These are phyloP conservation scores for Metschnikowia lochheadii DNA, from an alignment of 805 yeast genomes.

Conservation along the genomic window DNA sequence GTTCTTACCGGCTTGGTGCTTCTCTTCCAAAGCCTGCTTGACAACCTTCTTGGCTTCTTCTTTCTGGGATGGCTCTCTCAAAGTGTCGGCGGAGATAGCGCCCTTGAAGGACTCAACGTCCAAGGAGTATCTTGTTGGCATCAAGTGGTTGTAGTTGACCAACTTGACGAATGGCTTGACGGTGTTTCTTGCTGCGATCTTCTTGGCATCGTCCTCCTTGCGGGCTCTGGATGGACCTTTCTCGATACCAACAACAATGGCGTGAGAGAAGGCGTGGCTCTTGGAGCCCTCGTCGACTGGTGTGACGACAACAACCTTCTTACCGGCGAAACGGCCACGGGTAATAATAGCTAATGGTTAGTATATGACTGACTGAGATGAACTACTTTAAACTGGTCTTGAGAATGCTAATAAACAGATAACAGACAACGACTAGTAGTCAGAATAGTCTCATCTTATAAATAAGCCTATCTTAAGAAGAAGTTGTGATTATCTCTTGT, in stretches of 20 bases:
- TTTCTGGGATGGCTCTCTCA: conserved; percentile 96
- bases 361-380: conserved; percentile 6
- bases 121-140: conserved; percentile 99
- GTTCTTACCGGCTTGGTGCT: conserved; percentile 99
- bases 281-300: conserved; percentile 99
- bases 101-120: conserved; percentile 95
- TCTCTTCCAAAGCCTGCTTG: conserved; percentile 98
- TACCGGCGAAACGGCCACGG: conserved; percentile 99
- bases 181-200: conserved; percentile 94
- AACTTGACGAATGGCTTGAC: conserved; percentile 99
- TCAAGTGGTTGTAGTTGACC: conserved; percentile 98
- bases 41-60: conserved; percentile 98
- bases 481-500: too few species aligned
- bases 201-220: conserved; percentile 93
- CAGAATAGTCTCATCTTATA: too few species aligned
- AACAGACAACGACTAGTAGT: too few species aligned
- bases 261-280: conserved; percentile 98
- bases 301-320: conserved; percentile 98
- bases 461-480: too few species aligned
- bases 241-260: conserved; percentile 99
- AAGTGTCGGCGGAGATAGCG: conserved; percentile 87
- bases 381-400: not conserved
- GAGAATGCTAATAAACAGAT: too few species aligned
- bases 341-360: conserved; percentile 81
- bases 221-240: conserved; percentile 96